phyloP scores from a whole-genome alignment of 345 rosid species.

The Syzygium grande region DNA sequence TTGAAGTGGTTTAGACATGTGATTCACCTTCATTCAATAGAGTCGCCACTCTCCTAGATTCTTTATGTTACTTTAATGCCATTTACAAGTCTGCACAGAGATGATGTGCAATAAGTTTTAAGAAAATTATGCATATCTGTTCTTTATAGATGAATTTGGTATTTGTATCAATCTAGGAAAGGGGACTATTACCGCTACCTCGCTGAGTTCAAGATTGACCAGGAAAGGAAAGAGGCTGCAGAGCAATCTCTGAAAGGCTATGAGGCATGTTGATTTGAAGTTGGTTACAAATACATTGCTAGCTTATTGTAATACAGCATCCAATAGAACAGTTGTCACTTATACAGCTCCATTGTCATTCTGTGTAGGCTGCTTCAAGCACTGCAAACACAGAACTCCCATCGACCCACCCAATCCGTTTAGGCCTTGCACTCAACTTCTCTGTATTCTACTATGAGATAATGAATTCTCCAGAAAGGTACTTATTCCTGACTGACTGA shows the following conservation, averaged over 20 bases:
- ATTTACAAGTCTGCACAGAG: neutral
- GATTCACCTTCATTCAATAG: neutral
- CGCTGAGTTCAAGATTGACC: slow-evolving; percentile 91
- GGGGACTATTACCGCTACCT: slow-evolving; percentile 91
- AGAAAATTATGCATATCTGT: neutral
- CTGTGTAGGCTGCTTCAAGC: slow-evolving; percentile 71
- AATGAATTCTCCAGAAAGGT: slow-evolving; percentile 99
- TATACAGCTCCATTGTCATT: neutral
- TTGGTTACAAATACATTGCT: neutral
- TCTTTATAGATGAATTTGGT: neutral
- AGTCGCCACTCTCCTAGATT: neutral
- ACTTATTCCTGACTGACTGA: neutral
- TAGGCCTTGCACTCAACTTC: slow-evolving; percentile 98
- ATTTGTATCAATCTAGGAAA: slow-evolving; percentile 44
- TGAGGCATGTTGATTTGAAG: slow-evolving; percentile 40
- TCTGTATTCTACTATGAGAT: slow-evolving; percentile 98
- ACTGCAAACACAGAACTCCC: slow-evolving; percentile 88
- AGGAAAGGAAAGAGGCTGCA: slow-evolving; percentile 87
- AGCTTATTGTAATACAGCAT: neutral
- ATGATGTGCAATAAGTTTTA: neutral
- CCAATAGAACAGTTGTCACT: neutral
- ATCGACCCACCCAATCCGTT: slow-evolving; percentile 96
- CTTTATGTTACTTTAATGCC: neutral
- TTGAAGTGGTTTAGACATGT: neutral
- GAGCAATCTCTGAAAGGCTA: slow-evolving; percentile 91